Percentiles rank a stretch among this genome's conserved stretches.
These are phyloP conservation scores for Isochrysis galbana DNA, from an alignment of 78 protist genomes.

Conservation along the genomic window DNA sequence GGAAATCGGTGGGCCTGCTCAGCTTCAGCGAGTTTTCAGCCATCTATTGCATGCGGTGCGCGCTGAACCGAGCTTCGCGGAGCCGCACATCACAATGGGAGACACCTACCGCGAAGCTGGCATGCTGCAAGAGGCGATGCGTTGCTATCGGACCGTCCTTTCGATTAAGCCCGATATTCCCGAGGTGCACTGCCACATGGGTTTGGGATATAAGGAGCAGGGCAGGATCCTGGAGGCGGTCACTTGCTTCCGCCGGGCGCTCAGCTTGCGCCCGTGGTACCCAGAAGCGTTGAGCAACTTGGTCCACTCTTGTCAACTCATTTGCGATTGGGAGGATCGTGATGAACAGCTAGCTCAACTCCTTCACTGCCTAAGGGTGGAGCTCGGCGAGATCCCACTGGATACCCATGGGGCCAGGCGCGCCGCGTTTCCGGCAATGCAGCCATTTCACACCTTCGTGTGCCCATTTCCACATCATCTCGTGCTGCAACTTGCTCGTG, in stretches of 20 bases:
- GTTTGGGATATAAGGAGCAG: no score
- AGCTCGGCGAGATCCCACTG: background rate
- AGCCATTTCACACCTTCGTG: background rate
- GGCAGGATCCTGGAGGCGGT: no score
- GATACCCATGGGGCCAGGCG: background rate
- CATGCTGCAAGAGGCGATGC: no score
- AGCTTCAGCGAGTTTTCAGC: no score
- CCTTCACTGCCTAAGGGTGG: background rate
- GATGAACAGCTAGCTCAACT: background rate
- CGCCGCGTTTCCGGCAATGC: background rate
- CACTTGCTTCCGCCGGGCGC: background rate
- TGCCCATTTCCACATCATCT: background rate
- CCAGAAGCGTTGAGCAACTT: background rate
- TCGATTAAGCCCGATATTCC: no score
- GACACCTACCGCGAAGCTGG: no score
- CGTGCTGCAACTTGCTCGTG: background rate
- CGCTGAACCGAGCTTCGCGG: no score
- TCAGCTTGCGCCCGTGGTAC: background rate
- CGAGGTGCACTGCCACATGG: no score
- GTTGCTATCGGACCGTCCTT: no score
- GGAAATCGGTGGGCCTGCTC: no score
- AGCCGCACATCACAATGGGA: no score
- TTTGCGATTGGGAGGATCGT: background rate
- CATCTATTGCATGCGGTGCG: no score
- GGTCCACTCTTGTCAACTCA: background rate